Conservation (phyloP, 164 flowering plant genomes). For the Liriodendron chinense region DNA sequence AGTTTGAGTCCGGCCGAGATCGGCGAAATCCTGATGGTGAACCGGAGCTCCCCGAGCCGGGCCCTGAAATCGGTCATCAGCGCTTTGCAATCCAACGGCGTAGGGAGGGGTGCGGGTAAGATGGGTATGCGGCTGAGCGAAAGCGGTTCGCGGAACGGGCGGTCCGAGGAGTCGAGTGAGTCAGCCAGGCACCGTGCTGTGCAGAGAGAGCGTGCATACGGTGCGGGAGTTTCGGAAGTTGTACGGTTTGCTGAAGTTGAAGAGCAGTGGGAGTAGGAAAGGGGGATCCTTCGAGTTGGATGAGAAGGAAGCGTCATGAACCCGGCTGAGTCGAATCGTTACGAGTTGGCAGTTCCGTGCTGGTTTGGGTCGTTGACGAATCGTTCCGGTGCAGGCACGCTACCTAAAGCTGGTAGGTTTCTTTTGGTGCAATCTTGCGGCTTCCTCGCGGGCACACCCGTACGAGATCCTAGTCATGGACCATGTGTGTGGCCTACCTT, state of each 20-base stretch:
- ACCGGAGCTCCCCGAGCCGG: slow-evolving; percentile 70
- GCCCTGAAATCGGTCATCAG: slow-evolving; percentile 70
- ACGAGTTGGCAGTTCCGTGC: not conserved
- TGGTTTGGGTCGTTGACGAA: not conserved
- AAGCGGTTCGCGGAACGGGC: slow-evolving; percentile 19
- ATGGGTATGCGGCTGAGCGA: slow-evolving; percentile 20
- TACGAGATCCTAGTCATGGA: no score
- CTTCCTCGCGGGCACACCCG: not conserved
- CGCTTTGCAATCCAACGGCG: slow-evolving; percentile 47
- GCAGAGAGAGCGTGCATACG: slow-evolving; percentile 50
- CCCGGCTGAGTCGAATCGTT: not conserved
- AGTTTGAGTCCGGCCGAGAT: slow-evolving; percentile 73
- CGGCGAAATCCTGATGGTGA: slow-evolving; percentile 76
- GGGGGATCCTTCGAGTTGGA: slow-evolving; percentile 2
- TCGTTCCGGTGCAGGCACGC: not conserved
- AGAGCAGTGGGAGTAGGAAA: slow-evolving; percentile 18
- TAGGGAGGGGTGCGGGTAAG: slow-evolving; percentile 19
- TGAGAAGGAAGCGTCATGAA: slow-evolving; percentile 1
- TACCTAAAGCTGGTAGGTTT: not conserved
- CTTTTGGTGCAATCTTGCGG: not conserved
- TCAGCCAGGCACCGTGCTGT: slow-evolving; percentile 20
- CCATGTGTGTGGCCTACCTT: no score
- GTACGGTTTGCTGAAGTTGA: slow-evolving; percentile 55
- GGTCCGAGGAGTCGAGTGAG: slow-evolving; percentile 26
- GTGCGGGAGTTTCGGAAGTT: slow-evolving; percentile 57